Evolutionary conservation across 78 protist genomes (phyloP).

Genomic region (Dictyostelium brefeldianum): DNA sequence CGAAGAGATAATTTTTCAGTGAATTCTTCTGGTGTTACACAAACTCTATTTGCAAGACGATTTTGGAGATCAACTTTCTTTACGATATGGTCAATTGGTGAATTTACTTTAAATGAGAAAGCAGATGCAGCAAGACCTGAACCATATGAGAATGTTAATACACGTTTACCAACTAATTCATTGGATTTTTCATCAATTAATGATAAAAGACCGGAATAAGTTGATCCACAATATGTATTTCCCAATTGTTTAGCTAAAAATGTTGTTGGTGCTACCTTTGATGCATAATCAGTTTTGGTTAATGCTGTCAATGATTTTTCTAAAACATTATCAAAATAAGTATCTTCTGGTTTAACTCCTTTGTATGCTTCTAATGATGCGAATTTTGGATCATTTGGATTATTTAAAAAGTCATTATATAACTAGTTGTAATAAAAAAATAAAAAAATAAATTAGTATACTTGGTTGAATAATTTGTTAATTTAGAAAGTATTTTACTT

Average conservation of each 20-base stretch:
- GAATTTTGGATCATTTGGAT: slow-evolving; percentile 56
- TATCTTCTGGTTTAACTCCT: slow-evolving; percentile 49
- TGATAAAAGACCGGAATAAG: slow-evolving; percentile 92
- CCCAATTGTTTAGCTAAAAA: slow-evolving; percentile 91
- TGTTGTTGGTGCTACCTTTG: slow-evolving; percentile 86
- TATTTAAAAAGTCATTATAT: slow-evolving; percentile 83
- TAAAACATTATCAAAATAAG: slow-evolving; percentile 85
- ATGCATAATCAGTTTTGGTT: slow-evolving; percentile 38
- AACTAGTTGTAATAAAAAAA: slow-evolving; percentile 22
- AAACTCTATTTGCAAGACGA: slow-evolving; percentile 75
- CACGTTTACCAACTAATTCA: slow-evolving; percentile 86
- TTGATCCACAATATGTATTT: slow-evolving; percentile 96
- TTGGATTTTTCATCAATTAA: slow-evolving; percentile 76
- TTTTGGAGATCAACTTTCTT: slow-evolving; percentile 65
- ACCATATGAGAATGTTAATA: slow-evolving; percentile 96
- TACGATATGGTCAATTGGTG: slow-evolving; percentile 67
- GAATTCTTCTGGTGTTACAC: slow-evolving; percentile 83
- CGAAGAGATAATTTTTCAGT: slow-evolving; percentile 67
- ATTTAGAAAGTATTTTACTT: not conserved
- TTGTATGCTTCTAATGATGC: slow-evolving; percentile 17
- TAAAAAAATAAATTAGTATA: not conserved
- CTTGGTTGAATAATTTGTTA: not conserved
- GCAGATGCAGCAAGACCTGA: slow-evolving; percentile 95
- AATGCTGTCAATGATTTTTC: slow-evolving; percentile 83
- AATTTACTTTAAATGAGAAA: slow-evolving; percentile 86